Conservation (phyloP, 257 asterid genomes). For the Orobanche coerulescens region DNA sequence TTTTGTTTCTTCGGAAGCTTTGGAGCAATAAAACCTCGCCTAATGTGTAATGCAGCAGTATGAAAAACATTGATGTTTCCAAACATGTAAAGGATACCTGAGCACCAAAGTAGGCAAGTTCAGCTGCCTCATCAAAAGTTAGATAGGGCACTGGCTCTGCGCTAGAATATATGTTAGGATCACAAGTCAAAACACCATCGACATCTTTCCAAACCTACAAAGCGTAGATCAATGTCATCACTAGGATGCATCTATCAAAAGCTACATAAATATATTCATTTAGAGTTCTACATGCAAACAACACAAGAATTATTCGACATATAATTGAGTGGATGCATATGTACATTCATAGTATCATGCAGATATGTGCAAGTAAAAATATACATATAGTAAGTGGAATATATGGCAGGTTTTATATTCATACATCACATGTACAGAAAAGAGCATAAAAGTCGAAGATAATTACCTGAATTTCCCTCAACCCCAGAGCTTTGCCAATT, state of each 20-base stretch:
- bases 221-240: slow-evolving; percentile 15
- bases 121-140: slow-evolving; percentile 97
- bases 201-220: slow-evolving; percentile 97
- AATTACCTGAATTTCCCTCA: slow-evolving; percentile 69
- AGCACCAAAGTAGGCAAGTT: slow-evolving; percentile 87
- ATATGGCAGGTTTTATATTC: background rate
- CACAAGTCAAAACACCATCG: slow-evolving; percentile 97
- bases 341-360: background rate
- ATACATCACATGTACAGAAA: background rate
- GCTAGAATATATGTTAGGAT: slow-evolving; percentile 60
- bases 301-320: background rate
- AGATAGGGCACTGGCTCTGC: slow-evolving; percentile 83
- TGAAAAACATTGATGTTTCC: background rate
- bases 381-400: background rate
- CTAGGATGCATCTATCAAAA: background rate
- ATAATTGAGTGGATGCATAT: background rate
- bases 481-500: slow-evolving; percentile 68
- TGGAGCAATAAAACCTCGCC: background rate
- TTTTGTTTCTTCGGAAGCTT: background rate
- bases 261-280: background rate
- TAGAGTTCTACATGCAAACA: background rate
- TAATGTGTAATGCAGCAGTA: slow-evolving; percentile 16
- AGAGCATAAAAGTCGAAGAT: background rate
- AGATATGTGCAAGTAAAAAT: background rate
- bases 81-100: slow-evolving; percentile 26